A percentile compares a stretch with the other conserved stretches of the same genome.
Conservation (phyloP, 768 basidiomycete genomes). For the Boletellus emodensis region DNA sequence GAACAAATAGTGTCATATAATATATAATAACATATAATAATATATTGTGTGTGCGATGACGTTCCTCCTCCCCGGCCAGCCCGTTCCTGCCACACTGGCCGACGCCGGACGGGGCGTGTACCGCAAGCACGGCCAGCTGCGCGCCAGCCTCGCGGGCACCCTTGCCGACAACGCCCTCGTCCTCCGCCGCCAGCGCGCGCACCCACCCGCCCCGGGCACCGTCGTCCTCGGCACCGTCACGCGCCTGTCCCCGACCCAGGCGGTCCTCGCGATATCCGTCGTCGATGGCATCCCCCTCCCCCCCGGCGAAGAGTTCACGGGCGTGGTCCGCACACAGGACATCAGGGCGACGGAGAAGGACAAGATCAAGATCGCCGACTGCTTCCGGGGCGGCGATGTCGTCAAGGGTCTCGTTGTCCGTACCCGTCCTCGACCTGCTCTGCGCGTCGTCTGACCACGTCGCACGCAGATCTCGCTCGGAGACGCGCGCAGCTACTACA, state of each 20-base stretch:
- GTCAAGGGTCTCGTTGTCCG: conserved; percentile 82
- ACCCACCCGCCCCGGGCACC: conserved; percentile 71
- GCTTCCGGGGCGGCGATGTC: conserved; percentile 89
- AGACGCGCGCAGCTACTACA: conserved; percentile 87
- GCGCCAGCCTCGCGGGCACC: conserved; percentile 69
- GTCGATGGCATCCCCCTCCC: conserved; percentile 85
- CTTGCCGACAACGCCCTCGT: conserved; percentile 53
- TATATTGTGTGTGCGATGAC: conserved; percentile 21
- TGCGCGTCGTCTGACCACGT: conserved; percentile 4
- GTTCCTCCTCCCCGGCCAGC: conserved; percentile 73
- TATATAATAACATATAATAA: too few species aligned
- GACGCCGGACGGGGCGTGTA: conserved; percentile 68
- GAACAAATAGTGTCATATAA: too few species aligned
- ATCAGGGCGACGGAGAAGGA: conserved; percentile 89
- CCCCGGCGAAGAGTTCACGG: conserved; percentile 81
- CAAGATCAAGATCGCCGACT: conserved; percentile 83
- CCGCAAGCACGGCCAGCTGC: conserved; percentile 53
- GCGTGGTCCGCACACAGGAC: conserved; percentile 85
- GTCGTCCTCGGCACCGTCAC: conserved; percentile 78
- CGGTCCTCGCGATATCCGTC: conserved; percentile 76
- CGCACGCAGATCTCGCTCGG: conserved; percentile 76
- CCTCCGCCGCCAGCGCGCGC: conserved; percentile 64
- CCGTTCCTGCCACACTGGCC: conserved; percentile 54
- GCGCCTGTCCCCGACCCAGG: conserved; percentile 80
- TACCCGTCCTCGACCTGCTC: conserved; percentile 4